A percentile compares a stretch with the other conserved stretches of the same genome.
phyloP scores from a whole-genome alignment of 2,329 filamentous ascomycete genomes.

The Neopestalotiopsis clavispora region DNA sequence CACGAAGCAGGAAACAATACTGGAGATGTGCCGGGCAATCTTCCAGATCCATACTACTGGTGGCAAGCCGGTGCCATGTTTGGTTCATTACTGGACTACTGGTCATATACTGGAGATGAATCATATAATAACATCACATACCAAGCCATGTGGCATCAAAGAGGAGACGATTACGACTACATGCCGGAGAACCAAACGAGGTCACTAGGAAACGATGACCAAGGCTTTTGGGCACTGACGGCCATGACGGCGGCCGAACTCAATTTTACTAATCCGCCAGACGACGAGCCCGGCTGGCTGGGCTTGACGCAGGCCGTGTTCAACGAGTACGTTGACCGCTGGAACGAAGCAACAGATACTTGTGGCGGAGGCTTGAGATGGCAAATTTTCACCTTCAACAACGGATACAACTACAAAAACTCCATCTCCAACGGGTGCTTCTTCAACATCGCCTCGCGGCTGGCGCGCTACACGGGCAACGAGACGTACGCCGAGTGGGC shows the following conservation, averaged over 20 bases:
- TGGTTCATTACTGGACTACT: conserved; percentile 74
- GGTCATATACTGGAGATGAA: conserved; percentile 70
- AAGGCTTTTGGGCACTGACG: conserved; percentile 83
- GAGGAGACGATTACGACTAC: conserved; percentile 62
- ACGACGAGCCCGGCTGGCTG: conserved; percentile 74
- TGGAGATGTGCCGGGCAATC: conserved; percentile 61
- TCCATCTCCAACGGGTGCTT: conserved; percentile 72
- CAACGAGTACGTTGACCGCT: conserved; percentile 75
- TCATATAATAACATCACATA: conserved; percentile 66
- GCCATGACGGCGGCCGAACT: conserved; percentile 80
- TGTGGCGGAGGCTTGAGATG: conserved; percentile 81
- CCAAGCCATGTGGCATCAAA: conserved; percentile 67
- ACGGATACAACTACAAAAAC: conserved; percentile 73
- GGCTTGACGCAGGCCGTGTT: conserved; percentile 79
- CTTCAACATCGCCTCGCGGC: conserved; percentile 72
- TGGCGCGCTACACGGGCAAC: conserved; percentile 81
- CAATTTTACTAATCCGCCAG: conserved; percentile 71
- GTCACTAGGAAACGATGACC: conserved; percentile 73
- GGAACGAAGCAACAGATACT: conserved; percentile 58
- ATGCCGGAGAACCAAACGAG: conserved; percentile 70
- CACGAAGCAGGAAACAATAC: conserved; percentile 55
- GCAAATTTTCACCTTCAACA: conserved; percentile 84
- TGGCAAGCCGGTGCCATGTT: conserved; percentile 81
- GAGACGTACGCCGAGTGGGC: conserved; percentile 80
- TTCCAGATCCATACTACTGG: conserved; percentile 71